Base-by-base conservation (phyloP, 2,329 filamentous ascomycete genomes). In the Cordyceps cateniannulata region DNA sequence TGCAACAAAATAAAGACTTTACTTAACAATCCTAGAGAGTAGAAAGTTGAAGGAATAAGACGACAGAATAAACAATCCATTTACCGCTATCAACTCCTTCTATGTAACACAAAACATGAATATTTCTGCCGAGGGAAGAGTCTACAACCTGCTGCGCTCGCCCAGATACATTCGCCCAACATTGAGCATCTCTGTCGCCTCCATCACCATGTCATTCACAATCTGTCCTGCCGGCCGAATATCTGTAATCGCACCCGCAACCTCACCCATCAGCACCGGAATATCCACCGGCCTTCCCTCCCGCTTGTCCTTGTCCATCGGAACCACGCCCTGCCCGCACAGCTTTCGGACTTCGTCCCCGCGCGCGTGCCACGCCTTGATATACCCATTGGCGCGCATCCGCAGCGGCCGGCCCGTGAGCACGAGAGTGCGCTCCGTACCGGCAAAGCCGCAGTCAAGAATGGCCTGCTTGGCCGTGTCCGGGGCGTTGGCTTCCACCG, bases 191-290 rank as follows among this genome's bases (percentile, higher is more conserved):
- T 83, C 80, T 8, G 86, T 85, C 1, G 90, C 91, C 71, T 93
- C 87, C 24, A 76, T 75, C 6, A 96, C 90, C 91, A 98, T 97
- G 66, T 96, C 91, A 62, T 86, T 82, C 20, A 98, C 86, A 76
- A 97, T 96, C 65, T 87, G 82, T 48, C 79, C 82, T 0, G 93
- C 93, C 0, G 93, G 91, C 78, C 93, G 85, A 63, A 97, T 85
- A 66, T 87, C 85, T 40, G 77, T 75, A 61, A 97, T 89, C 1
- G 86, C 81, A 1, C 89, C 93, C 0, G 91, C 90, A 7, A 97
- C 93, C 77, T 96, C 91, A 0, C 93, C 93, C 93, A 97, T 97
- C 69, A 97, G 71, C 73, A 93, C 92, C 14, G 93, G 93, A 59
- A 89, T 78, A 69, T 97, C 93, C 10, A 96, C 78, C 44, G 96